Conservation (phyloP, 176 grass and related monocot species). For the Themeda triandra region DNA sequence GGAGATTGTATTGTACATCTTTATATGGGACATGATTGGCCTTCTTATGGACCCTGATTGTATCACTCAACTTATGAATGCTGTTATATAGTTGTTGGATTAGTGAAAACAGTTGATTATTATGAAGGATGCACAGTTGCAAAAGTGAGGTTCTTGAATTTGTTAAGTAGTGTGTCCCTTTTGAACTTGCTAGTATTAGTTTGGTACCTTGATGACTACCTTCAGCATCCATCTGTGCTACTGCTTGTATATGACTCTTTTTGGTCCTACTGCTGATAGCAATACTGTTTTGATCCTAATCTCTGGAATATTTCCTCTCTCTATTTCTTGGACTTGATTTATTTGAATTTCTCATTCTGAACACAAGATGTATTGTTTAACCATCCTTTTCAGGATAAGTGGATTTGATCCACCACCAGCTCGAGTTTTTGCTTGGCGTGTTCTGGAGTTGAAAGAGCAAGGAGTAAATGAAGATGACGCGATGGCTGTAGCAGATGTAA, state of each 20-base stretch:
- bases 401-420: too few relatives aligned
- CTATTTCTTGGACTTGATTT: background rate
- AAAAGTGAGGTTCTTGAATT: background rate
- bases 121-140: background rate
- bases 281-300: background rate
- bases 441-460: too few relatives aligned
- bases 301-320: background rate
- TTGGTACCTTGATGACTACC: background rate
- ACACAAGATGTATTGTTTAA: too few relatives aligned
- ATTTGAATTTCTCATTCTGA: background rate
- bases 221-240: background rate
- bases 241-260: too few relatives aligned
- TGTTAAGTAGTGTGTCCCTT: background rate
- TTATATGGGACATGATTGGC: too few relatives aligned
- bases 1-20: too few relatives aligned
- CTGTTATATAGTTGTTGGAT: background rate
- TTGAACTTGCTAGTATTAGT: background rate
- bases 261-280: background rate
- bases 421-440: too few relatives aligned
- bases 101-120: background rate
- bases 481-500: too few relatives aligned
- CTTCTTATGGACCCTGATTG: background rate
- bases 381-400: background rate
- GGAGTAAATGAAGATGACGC: too few relatives aligned
- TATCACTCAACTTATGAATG: background rate